Percentiles rank a stretch among this genome's conserved stretches.
phyloP scores from a whole-genome alignment of 2,329 filamentous ascomycete species.

The Didymella lethalis region DNA sequence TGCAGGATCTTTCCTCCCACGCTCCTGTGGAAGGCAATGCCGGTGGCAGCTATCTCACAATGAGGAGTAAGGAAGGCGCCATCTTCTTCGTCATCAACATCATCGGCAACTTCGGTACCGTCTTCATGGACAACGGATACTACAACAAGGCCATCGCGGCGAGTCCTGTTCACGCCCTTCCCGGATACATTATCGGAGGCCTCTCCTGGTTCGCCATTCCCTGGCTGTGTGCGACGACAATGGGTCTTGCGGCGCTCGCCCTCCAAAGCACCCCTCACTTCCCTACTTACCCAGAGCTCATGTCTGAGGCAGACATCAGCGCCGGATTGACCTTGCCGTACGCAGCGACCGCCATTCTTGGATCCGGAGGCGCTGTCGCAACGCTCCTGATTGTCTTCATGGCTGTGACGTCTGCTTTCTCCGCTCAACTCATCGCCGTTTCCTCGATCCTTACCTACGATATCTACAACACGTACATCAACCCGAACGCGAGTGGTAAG shows the following conservation, averaged over 20 bases:
- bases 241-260: constrained; percentile 56
- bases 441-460: constrained; percentile 90
- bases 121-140: constrained; percentile 82
- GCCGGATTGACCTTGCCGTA: constrained; percentile 45
- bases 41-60: constrained; percentile 83
- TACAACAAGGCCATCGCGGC: constrained; percentile 95
- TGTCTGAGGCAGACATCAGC: constrained; percentile 36
- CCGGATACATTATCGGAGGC: constrained; percentile 63
- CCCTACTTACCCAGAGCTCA: constrained; percentile 52
- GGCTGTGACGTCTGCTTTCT: constrained; percentile 57
- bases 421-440: constrained; percentile 65
- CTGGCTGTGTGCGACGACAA: constrained; percentile 58
- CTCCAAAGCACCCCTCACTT: constrained; percentile 53
- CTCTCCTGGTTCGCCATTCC: constrained; percentile 59
- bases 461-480: constrained; percentile 85
- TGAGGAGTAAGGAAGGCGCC: constrained; percentile 79
- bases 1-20: constrained; percentile 70
- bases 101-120: constrained; percentile 82
- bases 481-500: constrained; percentile 76
- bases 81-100: constrained; percentile 94
- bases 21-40: constrained; percentile 83
- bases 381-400: constrained; percentile 56
- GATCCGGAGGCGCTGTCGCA: constrained; percentile 43
- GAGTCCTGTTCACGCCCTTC: constrained; percentile 81
- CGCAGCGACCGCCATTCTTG: constrained; percentile 43